These are phyloP conservation scores for Diaporthe sp. DNA, from an alignment of 2,329 filamentous ascomycete species.

Conservation along the genomic window DNA sequence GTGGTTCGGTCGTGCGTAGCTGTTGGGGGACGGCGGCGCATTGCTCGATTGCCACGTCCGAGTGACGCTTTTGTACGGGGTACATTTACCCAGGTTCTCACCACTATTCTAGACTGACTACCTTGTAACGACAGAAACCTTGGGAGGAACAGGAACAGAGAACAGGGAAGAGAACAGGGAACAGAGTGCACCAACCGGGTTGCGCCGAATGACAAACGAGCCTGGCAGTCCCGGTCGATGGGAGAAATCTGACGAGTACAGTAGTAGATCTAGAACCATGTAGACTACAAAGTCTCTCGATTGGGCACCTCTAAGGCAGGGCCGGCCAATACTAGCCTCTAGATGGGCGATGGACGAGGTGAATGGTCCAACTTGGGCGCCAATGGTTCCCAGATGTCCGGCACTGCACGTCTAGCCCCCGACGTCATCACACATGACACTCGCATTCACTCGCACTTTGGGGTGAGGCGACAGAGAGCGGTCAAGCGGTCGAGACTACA, in stretches of 20 bases:
- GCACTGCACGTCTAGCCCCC: constrained; percentile 18
- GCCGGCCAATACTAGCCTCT: not conserved
- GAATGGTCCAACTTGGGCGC: constrained; percentile 15
- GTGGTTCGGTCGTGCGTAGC: constrained; percentile 5
- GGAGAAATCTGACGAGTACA: not conserved
- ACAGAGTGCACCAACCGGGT: not conserved
- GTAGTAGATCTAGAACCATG: constrained; percentile 9
- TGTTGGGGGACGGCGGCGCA: not conserved
- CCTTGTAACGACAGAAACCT: not conserved
- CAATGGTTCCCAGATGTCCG: constrained; percentile 1
- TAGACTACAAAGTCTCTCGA: not conserved
- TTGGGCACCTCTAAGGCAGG: constrained; percentile 17
- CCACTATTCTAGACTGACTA: not conserved
- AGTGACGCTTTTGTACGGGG: not conserved
- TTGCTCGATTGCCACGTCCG: not conserved
- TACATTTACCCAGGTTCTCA: not conserved
- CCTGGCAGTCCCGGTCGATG: not conserved
- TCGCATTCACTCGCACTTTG: not conserved
- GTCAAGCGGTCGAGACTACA: not conserved
- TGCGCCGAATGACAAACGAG: not conserved
- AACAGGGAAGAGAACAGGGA: not conserved
- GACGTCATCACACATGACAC: constrained; percentile 32
- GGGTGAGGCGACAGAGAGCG: not conserved
- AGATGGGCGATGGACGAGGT: not conserved
- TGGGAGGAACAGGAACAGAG: not conserved